phyloP scores from a whole-genome alignment of 2,329 filamentous ascomycete genomes.

The Lachnellula subtilissima region DNA sequence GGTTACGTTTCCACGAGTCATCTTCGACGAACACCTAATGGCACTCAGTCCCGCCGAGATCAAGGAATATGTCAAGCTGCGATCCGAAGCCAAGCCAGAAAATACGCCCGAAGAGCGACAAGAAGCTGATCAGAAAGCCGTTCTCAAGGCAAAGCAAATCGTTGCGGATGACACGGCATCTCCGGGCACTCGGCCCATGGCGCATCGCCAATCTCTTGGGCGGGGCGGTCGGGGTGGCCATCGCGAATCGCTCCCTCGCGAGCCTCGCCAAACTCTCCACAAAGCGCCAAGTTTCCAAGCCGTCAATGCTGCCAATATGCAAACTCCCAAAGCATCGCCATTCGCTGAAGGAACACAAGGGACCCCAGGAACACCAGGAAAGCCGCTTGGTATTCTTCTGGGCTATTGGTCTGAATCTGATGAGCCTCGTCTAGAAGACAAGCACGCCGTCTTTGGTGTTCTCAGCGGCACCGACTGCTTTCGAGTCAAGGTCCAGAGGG shows the following conservation, averaged over 20 bases:
- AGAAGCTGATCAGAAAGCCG: conserved; percentile 21
- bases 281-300: conserved; percentile 27
- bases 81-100: conserved; percentile 34
- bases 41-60: conserved; percentile 52
- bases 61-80: conserved; percentile 58
- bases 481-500: conserved; percentile 55
- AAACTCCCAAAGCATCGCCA: conserved; percentile 23
- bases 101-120: conserved; percentile 16
- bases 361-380: too few species aligned
- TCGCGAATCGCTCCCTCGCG: conserved; percentile 23
- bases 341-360: conserved; percentile 11
- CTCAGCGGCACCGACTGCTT: conserved; percentile 61
- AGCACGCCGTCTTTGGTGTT: conserved; percentile 60
- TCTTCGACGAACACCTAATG: conserved; percentile 53
- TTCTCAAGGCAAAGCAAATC: conserved; percentile 22
- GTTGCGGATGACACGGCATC: conserved; percentile 19
- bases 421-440: conserved; percentile 42
- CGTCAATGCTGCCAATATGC: conserved; percentile 22
- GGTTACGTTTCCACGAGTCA: conserved; percentile 58
- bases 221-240: conserved; percentile 11
- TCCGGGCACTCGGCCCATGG: conserved; percentile 17
- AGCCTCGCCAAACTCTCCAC: conserved; percentile 11
- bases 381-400: conserved; percentile 37
- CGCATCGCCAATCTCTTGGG: conserved; percentile 17
- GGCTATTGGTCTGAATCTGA: conserved; percentile 56